Conservation (phyloP, 345 rosid genomes). For the Clarkia xantiana region DNA sequence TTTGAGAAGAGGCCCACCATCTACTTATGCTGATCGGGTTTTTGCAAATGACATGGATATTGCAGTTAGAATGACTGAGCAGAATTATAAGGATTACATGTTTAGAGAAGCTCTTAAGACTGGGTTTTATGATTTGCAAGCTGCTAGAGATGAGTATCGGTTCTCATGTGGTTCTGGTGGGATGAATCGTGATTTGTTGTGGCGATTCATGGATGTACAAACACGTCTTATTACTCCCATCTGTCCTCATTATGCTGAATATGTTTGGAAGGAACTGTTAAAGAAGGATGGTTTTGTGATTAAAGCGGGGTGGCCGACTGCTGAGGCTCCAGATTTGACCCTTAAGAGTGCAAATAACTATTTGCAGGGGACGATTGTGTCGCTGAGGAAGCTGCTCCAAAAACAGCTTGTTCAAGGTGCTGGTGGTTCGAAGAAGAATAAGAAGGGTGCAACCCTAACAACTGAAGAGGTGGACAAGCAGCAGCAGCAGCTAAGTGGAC, state of each 20-base stretch:
- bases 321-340: constrained; percentile 51
- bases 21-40: constrained; percentile 72
- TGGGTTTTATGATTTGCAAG: constrained; percentile 87
- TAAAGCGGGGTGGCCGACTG: constrained; percentile 84
- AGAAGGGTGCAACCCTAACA: constrained; percentile 46
- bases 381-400: constrained; percentile 69
- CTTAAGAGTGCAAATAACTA: constrained; percentile 81
- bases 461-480: constrained; percentile 18
- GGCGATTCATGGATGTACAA: constrained; percentile 81
- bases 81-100: constrained; percentile 52
- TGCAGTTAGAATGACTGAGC: constrained; percentile 58
- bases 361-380: constrained; percentile 68
- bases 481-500: constrained; percentile 39
- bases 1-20: constrained; percentile 53
- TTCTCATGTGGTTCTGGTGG: constrained; percentile 65
- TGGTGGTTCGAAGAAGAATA: constrained; percentile 58
- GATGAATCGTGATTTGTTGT: constrained; percentile 55
- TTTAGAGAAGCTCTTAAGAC: constrained; percentile 83
- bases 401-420: constrained; percentile 29
- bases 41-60: constrained; percentile 83
- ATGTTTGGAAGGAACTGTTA: constrained; percentile 79
- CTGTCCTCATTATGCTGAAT: constrained; percentile 86
- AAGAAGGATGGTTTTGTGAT: constrained; percentile 67
- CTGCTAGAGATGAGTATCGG: constrained; percentile 87
- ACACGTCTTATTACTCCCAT: constrained; percentile 78